These are phyloP conservation scores for Acorus calamus DNA, from an alignment of 106 monocot genomes.

Conservation along the genomic window DNA sequence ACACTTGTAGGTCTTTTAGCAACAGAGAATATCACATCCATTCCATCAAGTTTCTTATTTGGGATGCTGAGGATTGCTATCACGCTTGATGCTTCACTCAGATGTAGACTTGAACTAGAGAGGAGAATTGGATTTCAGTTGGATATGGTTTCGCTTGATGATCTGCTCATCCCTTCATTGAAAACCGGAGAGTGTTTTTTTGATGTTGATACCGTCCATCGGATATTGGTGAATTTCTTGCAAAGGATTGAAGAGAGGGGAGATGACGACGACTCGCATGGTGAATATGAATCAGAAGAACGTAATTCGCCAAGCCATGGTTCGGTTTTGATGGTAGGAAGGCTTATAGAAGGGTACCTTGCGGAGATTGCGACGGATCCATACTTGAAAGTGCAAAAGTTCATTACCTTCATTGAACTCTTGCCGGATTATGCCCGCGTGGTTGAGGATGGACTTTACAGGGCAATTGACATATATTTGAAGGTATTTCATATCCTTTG, in stretches of 20 bases:
- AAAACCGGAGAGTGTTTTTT: constrained; percentile 55
- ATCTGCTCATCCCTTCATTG: constrained; percentile 74
- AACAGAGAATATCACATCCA: constrained; percentile 47
- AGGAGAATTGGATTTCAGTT: constrained; percentile 75
- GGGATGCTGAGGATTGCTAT: constrained; percentile 92
- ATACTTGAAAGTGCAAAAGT: constrained; percentile 53
- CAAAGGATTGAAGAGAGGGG: constrained; percentile 62
- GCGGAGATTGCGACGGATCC: constrained; percentile 72
- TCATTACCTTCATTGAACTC: constrained; percentile 48
- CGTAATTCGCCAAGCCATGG: constrained; percentile 37
- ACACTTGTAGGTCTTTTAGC: constrained; percentile 56
- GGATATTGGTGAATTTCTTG: constrained; percentile 72
- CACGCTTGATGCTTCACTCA: constrained; percentile 37
- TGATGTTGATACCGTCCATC: constrained; percentile 71
- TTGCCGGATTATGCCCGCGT: constrained; percentile 45
- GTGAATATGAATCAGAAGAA: constrained; percentile 66
- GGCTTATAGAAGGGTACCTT: constrained; percentile 43
- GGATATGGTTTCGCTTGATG: constrained; percentile 79
- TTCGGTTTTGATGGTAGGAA: constrained; percentile 47
- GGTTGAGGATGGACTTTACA: constrained; percentile 71
- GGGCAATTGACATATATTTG: constrained; percentile 78
- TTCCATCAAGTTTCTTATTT: constrained; percentile 68
- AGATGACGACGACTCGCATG: constrained; percentile 41
- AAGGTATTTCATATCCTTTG: constrained; percentile 25
- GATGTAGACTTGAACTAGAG: constrained; percentile 62